Evolutionary conservation across 176 grass and related monocot genomes (phyloP).

Genomic region (Triticum monococcum): DNA sequence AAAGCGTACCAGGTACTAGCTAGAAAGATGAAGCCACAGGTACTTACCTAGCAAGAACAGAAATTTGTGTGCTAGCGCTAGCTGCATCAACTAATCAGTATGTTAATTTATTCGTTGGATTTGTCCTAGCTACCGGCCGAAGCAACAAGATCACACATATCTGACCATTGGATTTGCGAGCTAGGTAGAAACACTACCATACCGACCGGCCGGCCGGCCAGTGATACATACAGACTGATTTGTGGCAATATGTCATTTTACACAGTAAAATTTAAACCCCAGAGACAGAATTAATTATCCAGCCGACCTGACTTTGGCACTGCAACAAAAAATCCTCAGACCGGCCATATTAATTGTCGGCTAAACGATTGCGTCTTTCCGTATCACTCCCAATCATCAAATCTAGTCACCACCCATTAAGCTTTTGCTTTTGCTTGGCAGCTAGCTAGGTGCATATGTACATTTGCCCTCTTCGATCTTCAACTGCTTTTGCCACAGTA

Average conservation of each 20-base stretch:
- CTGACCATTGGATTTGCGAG: background rate
- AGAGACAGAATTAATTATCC: background rate
- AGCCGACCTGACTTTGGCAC: background rate
- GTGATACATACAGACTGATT: background rate
- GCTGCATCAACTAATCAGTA: background rate
- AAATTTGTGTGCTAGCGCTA: background rate
- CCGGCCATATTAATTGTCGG: background rate
- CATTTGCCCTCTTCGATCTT: background rate
- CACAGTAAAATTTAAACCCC: no score
- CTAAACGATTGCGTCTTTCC: slow-evolving; percentile 19
- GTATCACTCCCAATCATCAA: slow-evolving; percentile 36
- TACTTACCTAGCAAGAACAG: background rate
- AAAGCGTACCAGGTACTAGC: background rate
- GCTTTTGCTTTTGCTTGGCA: background rate
- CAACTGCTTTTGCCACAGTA: background rate
- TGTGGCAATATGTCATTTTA: no score
- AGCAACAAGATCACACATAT: background rate
- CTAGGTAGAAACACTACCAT: background rate
- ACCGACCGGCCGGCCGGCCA: background rate
- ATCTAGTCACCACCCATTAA: slow-evolving; percentile 41
- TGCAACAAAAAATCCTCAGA: background rate
- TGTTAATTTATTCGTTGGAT: background rate
- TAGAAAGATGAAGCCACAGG: background rate
- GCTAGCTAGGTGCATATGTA: background rate
- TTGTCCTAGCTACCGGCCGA: background rate